phyloP scores from a whole-genome alignment of 805 yeast genomes.

The Grigorovia humatica region DNA sequence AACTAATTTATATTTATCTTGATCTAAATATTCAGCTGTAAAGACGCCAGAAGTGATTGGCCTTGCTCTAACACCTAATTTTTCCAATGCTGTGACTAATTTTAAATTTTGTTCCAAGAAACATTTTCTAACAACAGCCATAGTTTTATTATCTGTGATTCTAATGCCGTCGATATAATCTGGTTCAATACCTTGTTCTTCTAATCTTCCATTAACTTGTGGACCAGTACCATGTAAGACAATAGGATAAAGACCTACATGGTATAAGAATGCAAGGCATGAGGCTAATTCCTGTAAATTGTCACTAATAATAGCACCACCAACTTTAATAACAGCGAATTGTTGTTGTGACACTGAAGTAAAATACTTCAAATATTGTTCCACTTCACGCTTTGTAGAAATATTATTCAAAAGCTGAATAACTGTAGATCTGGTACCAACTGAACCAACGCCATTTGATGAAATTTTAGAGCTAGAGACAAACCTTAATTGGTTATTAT shows the following conservation, averaged over 20 bases:
- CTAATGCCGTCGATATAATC: slow-evolving; percentile 94
- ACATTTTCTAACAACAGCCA: slow-evolving; percentile 92
- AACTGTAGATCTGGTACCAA: slow-evolving; percentile 79
- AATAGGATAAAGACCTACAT: slow-evolving; percentile 93
- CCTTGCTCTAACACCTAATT: slow-evolving; percentile 95
- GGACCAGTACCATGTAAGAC: slow-evolving; percentile 99
- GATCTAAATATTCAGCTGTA: slow-evolving; percentile 82
- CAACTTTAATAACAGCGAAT: slow-evolving; percentile 96
- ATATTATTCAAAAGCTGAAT: slow-evolving; percentile 90
- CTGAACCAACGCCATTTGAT: slow-evolving; percentile 20
- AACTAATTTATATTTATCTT: slow-evolving; percentile 83
- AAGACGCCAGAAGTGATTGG: slow-evolving; percentile 98
- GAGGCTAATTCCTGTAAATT: slow-evolving; percentile 89
- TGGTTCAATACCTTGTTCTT: slow-evolving; percentile 91
- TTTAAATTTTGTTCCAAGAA: slow-evolving; percentile 92
- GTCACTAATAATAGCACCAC: slow-evolving; percentile 97
- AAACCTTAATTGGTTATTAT: background rate
- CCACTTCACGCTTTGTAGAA: slow-evolving; percentile 96
- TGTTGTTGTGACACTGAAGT: slow-evolving; percentile 94
- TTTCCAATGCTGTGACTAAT: slow-evolving; percentile 89
- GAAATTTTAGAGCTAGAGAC: background rate
- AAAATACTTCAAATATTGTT: slow-evolving; percentile 91
- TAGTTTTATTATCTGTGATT: slow-evolving; percentile 86
- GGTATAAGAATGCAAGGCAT: slow-evolving; percentile 90
- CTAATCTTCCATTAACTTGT: slow-evolving; percentile 88